Conservation (phyloP, 2,329 filamentous ascomycete genomes). For the Myriosclerotinia curreyana region DNA sequence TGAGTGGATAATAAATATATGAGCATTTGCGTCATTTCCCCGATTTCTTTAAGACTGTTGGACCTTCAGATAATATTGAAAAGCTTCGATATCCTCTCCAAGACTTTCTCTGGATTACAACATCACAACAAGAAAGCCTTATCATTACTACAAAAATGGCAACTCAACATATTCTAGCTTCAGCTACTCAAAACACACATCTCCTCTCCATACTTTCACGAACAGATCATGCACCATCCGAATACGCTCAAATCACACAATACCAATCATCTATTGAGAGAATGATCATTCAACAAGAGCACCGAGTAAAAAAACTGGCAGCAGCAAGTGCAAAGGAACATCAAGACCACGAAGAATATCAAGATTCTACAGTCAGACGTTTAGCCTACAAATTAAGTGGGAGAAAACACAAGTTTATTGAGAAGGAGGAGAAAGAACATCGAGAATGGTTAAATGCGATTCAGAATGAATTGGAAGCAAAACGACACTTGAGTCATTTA, state of each 20-base stretch:
- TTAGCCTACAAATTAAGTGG: conserved; percentile 51
- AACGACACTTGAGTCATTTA: conserved; percentile 37
- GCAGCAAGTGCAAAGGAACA: conserved; percentile 42
- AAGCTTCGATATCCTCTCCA: not conserved
- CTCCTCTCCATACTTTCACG: conserved; percentile 47
- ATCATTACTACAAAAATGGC: not conserved
- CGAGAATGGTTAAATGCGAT: conserved; percentile 52
- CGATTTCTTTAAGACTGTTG: no score
- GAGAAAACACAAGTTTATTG: conserved; percentile 46
- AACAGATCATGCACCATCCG: conserved; percentile 49
- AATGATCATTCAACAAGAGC: conserved; percentile 39
- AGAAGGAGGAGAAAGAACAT: conserved; percentile 51
- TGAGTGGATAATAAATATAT: no score
- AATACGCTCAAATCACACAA: conserved; percentile 46
- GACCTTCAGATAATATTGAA: not conserved
- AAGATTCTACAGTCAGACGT: conserved; percentile 50
- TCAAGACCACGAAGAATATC: conserved; percentile 51
- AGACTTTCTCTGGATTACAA: not conserved
- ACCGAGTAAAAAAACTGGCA: conserved; percentile 41
- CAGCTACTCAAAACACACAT: conserved; percentile 15
- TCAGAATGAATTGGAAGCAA: conserved; percentile 46
- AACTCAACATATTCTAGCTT: conserved; percentile 16
- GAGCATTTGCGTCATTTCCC: not conserved
- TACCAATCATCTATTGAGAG: conserved; percentile 48
- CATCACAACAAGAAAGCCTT: not conserved